Evolutionary conservation across 257 asterid genomes (phyloP).

Genomic region (Gentiana straminea): DNA sequence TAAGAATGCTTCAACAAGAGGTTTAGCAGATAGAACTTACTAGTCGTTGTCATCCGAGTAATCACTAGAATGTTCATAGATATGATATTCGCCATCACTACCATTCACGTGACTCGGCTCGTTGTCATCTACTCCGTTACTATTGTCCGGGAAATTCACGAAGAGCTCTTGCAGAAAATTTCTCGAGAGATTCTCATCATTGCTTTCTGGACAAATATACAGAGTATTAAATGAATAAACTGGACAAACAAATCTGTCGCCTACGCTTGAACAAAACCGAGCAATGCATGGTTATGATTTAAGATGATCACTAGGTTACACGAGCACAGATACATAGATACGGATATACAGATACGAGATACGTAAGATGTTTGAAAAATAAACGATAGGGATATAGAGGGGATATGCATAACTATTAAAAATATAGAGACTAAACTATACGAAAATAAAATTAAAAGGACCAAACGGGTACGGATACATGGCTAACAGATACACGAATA

Average conservation of each 20-base stretch:
- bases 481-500: no score
- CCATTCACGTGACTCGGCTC: conserved; percentile 30
- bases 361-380: no score
- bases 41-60: conserved; percentile 50
- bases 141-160: conserved; percentile 57
- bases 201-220: conserved; percentile 34
- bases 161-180: conserved; percentile 79
- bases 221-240: conserved; percentile 18
- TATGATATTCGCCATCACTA: conserved; percentile 53
- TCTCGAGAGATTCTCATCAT: conserved; percentile 52
- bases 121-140: conserved; percentile 18
- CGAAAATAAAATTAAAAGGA: no score
- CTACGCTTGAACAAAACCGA: conserved; percentile 1
- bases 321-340: no score
- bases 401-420: no score
- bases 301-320: no score
- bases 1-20: no score
- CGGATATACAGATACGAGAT: no score
- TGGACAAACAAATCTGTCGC: background rate
- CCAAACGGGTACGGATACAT: no score
- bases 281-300: background rate
- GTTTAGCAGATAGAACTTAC: conserved; percentile 1
- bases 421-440: no score
- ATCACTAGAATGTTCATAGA: conserved; percentile 62
- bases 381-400: no score